Base-by-base conservation (phyloP, 257 asterid genomes). In the Vinca minor region DNA sequence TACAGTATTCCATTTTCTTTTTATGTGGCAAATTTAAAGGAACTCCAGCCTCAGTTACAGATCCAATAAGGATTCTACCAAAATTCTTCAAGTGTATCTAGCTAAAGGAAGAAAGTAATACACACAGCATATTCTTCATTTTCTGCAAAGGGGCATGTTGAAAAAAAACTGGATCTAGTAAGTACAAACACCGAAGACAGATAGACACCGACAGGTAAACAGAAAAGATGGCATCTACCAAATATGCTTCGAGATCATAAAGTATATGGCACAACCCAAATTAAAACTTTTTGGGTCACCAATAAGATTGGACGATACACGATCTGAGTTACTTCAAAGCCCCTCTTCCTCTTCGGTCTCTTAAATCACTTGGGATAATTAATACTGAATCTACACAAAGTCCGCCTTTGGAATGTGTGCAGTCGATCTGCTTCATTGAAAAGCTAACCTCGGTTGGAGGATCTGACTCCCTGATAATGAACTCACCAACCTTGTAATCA, bases 351-450 rank as follows among this genome's bases (percentile, higher is more conserved):
- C 79, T 68, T 26, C 74, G 76, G 53, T 69, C 83, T 71, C 59
- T 84, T 85, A 89, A 59, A 70, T 83, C 77, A 44, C 85, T 73
- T 1, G 99, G 99, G 63, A 68, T 50, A 47, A 93, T 89, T 1
- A 79, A 84, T 44, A 93, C 96, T 1, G 87, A 81, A 75, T 93
- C 99, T 11, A 93, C 82, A 71, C 96, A 93, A 45, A 93, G 83
- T 14, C 97, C 99, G 34, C 99, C 97, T 79, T 93, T 93, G 39
- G 99, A 89, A 78, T 93, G 97, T 2, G 97, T 89, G 74, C 99
- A 89, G 74, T 93, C 99, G 0, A 93, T 93, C 68, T 93, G 97
- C 71, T 89, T 93, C 99, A 93, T 89, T 0, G 96, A 93, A 61
- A 89, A 87, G 69, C 68, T 80, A 55, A 93, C 87, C 72, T 89